Base-by-base conservation (phyloP, 2,329 filamentous ascomycete genomes). In the Pseudogymnoascus sp. region DNA sequence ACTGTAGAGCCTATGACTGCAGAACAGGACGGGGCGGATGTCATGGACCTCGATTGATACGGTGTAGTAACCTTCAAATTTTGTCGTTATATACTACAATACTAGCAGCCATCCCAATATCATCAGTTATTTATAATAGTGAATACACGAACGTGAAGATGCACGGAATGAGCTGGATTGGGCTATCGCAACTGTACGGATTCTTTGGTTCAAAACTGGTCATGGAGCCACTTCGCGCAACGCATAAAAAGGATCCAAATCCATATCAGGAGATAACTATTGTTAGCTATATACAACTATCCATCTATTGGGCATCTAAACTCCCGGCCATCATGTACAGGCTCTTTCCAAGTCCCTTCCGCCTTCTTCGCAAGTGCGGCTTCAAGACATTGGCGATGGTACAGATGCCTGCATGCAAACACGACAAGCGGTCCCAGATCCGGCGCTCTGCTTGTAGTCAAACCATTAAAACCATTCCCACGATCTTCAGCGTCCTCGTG, bases 381-480 rank as follows among this genome's bases (percentile, higher is more conserved):
- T 71, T 93, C 89, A 40, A 90, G 76, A 71, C 87, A 92, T 26
- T 77, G 79, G 72, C 86, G 81, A 75, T 90, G 87, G 69, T 88
- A 89, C 16, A 89, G 83, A 73, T 90, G 87, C 63, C 87, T 80
- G 72, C 87, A 90, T 21, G 86, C 87, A 69, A 90, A 76, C 59
- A 90, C 82, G 8, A 90, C 84, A 61, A 90, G 73, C 47, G 85
- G 81, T 7, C 86, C 88, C 16, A 88, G 79, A n/a, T 81, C 76
- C 65, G 82, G 79, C 73, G 74, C 75, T 65, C 68, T 76, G 38
- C 65, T 70, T 37, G 72, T 73, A 67, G 73, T 70, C 65, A 33
- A 1, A 13, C 29, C 50, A 56, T 56, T 56, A 33, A 56, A 33
- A 11, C 62, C 63, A 70, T 72, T 56, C 69, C 74, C 65, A 74